These are phyloP conservation scores for Celoporthe dispersa DNA, from an alignment of 2,329 filamentous ascomycete genomes.

Conservation along the genomic window DNA sequence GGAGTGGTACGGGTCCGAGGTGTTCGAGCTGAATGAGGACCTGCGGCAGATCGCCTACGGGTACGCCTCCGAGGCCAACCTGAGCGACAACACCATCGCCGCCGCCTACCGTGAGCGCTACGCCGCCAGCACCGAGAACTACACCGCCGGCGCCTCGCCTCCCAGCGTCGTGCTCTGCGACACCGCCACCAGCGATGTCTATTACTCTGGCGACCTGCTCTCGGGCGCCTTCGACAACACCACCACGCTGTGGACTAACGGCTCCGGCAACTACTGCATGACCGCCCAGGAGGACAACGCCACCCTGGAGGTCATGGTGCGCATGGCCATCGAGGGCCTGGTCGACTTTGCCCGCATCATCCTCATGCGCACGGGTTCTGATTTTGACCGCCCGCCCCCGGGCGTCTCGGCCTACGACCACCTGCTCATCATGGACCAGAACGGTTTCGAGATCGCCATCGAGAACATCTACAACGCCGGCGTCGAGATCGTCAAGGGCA, in stretches of 20 bases:
- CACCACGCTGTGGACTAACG: slow-evolving; percentile 68
- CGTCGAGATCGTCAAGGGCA: slow-evolving; percentile 66
- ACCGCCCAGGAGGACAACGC: slow-evolving; percentile 77
- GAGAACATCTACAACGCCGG: slow-evolving; percentile 71
- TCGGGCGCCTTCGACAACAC: slow-evolving; percentile 68
- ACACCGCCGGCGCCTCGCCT: slow-evolving; percentile 46
- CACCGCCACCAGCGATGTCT: slow-evolving; percentile 72
- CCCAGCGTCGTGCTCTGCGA: slow-evolving; percentile 69
- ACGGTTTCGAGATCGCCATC: slow-evolving; percentile 66
- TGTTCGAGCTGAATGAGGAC: slow-evolving; percentile 67
- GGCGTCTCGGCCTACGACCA: slow-evolving; percentile 61
- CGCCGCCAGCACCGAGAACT: slow-evolving; percentile 43
- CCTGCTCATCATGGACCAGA: slow-evolving; percentile 63
- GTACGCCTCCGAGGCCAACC: slow-evolving; percentile 55
- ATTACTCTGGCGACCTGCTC: slow-evolving; percentile 67
- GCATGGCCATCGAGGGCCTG: slow-evolving; percentile 58
- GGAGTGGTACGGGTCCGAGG: slow-evolving; percentile 69
- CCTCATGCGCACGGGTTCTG: slow-evolving; percentile 68
- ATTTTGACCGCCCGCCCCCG: slow-evolving; percentile 72
- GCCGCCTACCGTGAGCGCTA: slow-evolving; percentile 61
- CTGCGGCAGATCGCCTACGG: slow-evolving; percentile 58
- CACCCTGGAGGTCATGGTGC: slow-evolving; percentile 66
- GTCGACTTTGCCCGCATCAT: slow-evolving; percentile 71
- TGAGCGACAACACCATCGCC: slow-evolving; percentile 56
- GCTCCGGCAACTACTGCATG: slow-evolving; percentile 69